A percentile compares a stretch with the other conserved stretches of the same genome.
These are phyloP conservation scores for Tuber aestivum DNA, from an alignment of 495 filamentous ascomycete genomes.

Conservation along the genomic window DNA sequence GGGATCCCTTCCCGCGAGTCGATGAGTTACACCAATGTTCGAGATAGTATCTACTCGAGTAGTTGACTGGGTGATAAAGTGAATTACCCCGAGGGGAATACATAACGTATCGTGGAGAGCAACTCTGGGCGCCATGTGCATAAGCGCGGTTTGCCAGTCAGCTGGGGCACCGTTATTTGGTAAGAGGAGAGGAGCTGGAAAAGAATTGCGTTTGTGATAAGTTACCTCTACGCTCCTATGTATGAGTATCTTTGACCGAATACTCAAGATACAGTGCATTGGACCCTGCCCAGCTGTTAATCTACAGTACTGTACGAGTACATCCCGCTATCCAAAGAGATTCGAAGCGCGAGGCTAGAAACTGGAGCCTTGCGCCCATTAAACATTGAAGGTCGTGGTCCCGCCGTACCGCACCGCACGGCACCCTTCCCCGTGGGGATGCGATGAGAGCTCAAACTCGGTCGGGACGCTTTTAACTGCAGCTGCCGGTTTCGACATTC, in stretches of 20 bases:
- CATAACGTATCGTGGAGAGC: slow-evolving; percentile 15
- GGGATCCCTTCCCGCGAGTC: slow-evolving; percentile 16
- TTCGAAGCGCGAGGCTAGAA: background rate
- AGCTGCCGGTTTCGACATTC: background rate
- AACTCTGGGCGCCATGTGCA: slow-evolving; percentile 17
- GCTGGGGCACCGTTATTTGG: slow-evolving; percentile 22
- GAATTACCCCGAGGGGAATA: background rate
- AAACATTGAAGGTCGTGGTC: background rate
- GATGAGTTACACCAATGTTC: slow-evolving; percentile 23
- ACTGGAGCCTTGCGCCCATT: background rate
- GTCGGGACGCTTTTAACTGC: background rate
- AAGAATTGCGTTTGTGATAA: slow-evolving; percentile 13
- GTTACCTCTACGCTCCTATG: slow-evolving; percentile 2
- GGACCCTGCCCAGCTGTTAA: slow-evolving; percentile 13
- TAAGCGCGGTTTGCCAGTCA: slow-evolving; percentile 25
- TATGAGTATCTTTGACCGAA: background rate
- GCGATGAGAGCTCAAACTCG: background rate
- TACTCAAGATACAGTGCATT: slow-evolving; percentile 10
- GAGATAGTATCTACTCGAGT: slow-evolving; percentile 24
- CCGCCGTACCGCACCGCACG: background rate
- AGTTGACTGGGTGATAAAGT: slow-evolving; percentile 31
- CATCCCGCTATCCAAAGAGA: background rate
- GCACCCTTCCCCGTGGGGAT: background rate
- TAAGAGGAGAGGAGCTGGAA: slow-evolving; percentile 23
- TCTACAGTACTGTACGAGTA: no score